Conservation (phyloP, 805 yeast species). For the Yarrowia keelungensis region DNA sequence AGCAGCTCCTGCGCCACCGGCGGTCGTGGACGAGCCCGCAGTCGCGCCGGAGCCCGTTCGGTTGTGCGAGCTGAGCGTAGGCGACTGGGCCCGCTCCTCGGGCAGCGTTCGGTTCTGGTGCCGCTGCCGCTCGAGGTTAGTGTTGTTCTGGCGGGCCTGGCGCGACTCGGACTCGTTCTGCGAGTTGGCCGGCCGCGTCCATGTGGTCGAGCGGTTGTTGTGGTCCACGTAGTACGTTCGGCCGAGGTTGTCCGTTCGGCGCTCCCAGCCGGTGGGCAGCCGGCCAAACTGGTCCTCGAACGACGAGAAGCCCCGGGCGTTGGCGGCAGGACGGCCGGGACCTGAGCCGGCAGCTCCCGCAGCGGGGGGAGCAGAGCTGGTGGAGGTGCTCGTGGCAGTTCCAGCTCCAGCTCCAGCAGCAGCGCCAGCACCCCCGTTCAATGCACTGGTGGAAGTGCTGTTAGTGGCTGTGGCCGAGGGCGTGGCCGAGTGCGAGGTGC, state of each 20-base stretch:
- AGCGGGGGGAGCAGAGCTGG: neutral
- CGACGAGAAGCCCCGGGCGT: slow-evolving; percentile 70
- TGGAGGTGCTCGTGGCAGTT: neutral
- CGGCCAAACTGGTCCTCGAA: slow-evolving; percentile 97
- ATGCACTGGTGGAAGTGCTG: slow-evolving; percentile 47
- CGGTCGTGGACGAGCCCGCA: slow-evolving; percentile 35
- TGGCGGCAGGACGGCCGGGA: slow-evolving; percentile 40
- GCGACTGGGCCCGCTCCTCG: slow-evolving; percentile 39
- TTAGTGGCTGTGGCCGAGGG: slow-evolving; percentile 41
- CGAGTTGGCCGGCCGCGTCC: slow-evolving; percentile 91
- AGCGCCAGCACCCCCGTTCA: slow-evolving; percentile 37
- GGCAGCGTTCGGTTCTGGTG: slow-evolving; percentile 92
- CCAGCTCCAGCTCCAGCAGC: too few relatives aligned
- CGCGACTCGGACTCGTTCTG: slow-evolving; percentile 77
- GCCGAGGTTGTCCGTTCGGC: slow-evolving; percentile 96
- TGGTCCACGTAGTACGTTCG: slow-evolving; percentile 98
- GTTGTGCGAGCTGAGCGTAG: slow-evolving; percentile 36
- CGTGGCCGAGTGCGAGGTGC: slow-evolving; percentile 41
- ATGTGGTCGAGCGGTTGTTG: slow-evolving; percentile 96
- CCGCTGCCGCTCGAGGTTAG: slow-evolving; percentile 89
- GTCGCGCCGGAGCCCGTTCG: slow-evolving; percentile 55
- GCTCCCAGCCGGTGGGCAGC: slow-evolving; percentile 98
- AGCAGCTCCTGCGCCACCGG: slow-evolving; percentile 50
- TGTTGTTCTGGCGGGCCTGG: slow-evolving; percentile 58
- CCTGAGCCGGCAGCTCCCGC: too few relatives aligned